phyloP scores from a whole-genome alignment of 2,329 filamentous ascomycete species.

The Aspergillus sergii region DNA sequence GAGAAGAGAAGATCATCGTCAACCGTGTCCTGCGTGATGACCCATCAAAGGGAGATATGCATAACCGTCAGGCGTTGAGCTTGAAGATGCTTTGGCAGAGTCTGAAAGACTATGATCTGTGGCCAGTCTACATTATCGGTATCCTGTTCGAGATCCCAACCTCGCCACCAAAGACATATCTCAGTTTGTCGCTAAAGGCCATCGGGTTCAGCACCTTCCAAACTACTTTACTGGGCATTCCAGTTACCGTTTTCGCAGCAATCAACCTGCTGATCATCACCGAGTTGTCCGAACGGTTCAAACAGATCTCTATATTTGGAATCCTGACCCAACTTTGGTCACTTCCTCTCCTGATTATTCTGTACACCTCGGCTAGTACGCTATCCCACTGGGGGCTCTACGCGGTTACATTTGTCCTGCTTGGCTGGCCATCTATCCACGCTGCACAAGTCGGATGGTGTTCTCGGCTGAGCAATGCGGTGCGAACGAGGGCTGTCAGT shows the following conservation, averaged over 20 bases:
- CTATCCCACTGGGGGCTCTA: conserved; percentile 48
- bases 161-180: conserved; percentile 47
- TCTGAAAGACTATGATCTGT: conserved; percentile 40
- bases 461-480: conserved; percentile 52
- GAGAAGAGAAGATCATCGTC: conserved; percentile 64
- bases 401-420: conserved; percentile 24
- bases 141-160: conserved; percentile 44
- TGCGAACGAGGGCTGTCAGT: conserved; percentile 52
- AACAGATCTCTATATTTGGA: conserved; percentile 50
- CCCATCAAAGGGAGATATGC: conserved; percentile 38
- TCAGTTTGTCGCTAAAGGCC: conserved; percentile 36
- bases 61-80: conserved; percentile 39
- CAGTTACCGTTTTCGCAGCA: conserved; percentile 49
- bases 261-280: conserved; percentile 28
- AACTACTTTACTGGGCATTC: conserved; percentile 29
- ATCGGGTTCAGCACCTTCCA: conserved; percentile 14
- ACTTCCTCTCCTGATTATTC: conserved; percentile 52
- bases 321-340: conserved; percentile 55
- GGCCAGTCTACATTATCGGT: conserved; percentile 42
- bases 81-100: conserved; percentile 34
- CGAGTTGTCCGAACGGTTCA: conserved; percentile 33
- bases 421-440: conserved; percentile 37
- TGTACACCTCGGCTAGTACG: conserved; percentile 39
- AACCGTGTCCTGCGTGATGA: conserved; percentile 58
- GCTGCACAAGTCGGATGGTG: conserved; percentile 54